A percentile compares a stretch with the other conserved stretches of the same genome.
These are phyloP conservation scores for Komagataella pseudopastoris DNA, from an alignment of 805 yeast genomes.

Conservation along the genomic window DNA sequence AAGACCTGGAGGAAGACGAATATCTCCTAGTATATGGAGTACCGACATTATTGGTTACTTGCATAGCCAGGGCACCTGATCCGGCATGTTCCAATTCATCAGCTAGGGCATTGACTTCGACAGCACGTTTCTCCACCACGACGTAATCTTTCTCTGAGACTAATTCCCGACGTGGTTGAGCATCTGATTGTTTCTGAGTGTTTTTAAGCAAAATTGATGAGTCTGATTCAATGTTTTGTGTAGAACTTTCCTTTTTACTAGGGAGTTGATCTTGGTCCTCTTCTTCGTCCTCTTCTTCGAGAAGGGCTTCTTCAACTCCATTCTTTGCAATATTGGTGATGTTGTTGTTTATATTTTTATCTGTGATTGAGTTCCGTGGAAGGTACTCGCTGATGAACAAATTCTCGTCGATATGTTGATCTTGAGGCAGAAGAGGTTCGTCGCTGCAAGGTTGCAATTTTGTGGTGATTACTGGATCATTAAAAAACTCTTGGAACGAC, in stretches of 20 bases:
- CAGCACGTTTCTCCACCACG: conserved; percentile 87
- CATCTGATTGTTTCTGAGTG: conserved; percentile 1
- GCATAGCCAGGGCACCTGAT: conserved; percentile 8
- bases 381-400: conserved; percentile 75
- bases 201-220: conserved; percentile 1
- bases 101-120: conserved; percentile 90
- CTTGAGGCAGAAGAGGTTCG: conserved; percentile 46
- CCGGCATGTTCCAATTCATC: conserved; percentile 73
- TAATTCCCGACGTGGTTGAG: conserved; percentile 19
- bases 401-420: conserved; percentile 44
- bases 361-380: conserved; percentile 11
- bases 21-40: conserved; percentile 10
- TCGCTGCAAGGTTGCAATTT: conserved; percentile 31
- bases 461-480: conserved; percentile 46
- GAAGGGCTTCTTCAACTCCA: conserved; percentile 1
- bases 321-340: conserved; percentile 2
- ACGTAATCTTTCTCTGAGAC: conserved; percentile 77
- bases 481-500: conserved; percentile 80
- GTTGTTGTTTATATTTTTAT: conserved; percentile 1
- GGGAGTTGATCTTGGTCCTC: not conserved
- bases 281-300: conserved; percentile 1
- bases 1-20: conserved; percentile 25
- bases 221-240: conserved; percentile 1
- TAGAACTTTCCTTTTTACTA: conserved; percentile 2
- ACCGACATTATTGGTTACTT: conserved; percentile 17